Percentiles rank a stretch among this genome's conserved stretches.
Conservation (phyloP, 805 yeast genomes). For the Yarrowia sp. region DNA sequence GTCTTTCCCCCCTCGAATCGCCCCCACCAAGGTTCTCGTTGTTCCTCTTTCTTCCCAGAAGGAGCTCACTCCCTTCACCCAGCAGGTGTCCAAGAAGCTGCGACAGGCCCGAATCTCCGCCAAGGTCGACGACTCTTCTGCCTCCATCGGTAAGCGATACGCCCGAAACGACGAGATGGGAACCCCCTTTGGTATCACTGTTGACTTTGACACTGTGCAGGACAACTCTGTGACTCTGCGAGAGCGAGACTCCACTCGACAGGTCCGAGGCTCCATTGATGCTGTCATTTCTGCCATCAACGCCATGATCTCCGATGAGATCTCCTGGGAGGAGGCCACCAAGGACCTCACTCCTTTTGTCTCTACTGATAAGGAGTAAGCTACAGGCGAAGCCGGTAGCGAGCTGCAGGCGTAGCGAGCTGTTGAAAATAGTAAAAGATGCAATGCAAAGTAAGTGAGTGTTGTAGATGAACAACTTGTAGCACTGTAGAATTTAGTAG, state of each 20-base stretch:
- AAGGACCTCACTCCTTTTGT: slow-evolving; percentile 68
- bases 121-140: slow-evolving; percentile 95
- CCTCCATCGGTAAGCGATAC: slow-evolving; percentile 96
- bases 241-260: slow-evolving; percentile 95
- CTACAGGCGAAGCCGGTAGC: too few relatives aligned
- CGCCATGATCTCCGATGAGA: slow-evolving; percentile 70
- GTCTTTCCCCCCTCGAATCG: slow-evolving; percentile 91
- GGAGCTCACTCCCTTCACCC: slow-evolving; percentile 71
- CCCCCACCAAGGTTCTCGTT: slow-evolving; percentile 94
- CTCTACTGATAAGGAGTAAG: slow-evolving; percentile 23
- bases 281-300: slow-evolving; percentile 70
- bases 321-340: slow-evolving; percentile 85
- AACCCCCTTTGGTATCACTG: slow-evolving; percentile 97
- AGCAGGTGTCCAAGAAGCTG: slow-evolving; percentile 64
- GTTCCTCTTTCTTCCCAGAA: slow-evolving; percentile 90
- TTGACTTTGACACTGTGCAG: slow-evolving; percentile 87
- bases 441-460: too few relatives aligned
- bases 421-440: too few relatives aligned
- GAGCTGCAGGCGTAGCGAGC: too few relatives aligned
- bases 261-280: slow-evolving; percentile 85
- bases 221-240: slow-evolving; percentile 90
- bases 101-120: slow-evolving; percentile 84
- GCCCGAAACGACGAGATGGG: slow-evolving; percentile 98
- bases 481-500: too few relatives aligned
- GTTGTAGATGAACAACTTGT: too few relatives aligned